phyloP scores from a whole-genome alignment of 2,329 filamentous ascomycete genomes.

The Penicillium frequentans region DNA sequence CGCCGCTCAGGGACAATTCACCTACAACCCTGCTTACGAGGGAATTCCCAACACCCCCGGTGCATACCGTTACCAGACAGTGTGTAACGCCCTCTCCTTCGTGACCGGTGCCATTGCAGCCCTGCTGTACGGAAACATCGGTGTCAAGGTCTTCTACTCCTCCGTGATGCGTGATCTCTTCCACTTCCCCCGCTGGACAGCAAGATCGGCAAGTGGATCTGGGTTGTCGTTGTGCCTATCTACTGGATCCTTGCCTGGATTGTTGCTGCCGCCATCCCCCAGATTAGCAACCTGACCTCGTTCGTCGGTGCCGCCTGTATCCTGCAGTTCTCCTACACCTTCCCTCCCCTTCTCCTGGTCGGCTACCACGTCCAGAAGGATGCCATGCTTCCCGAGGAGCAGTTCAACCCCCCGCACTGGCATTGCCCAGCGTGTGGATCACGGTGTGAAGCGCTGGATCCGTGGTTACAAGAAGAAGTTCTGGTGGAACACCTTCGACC shows the following conservation, averaged over 20 bases:
- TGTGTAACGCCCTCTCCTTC: conserved; percentile 16
- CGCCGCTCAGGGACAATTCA: conserved; percentile 50
- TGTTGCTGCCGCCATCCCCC: conserved; percentile 28
- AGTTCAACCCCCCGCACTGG: conserved; percentile 19
- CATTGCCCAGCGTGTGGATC: conserved; percentile 8
- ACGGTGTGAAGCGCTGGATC: conserved; percentile 12
- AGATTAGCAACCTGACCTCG: conserved; percentile 26
- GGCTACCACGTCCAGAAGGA: conserved; percentile 30
- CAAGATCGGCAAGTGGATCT: conserved; percentile 13
- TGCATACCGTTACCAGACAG: conserved; percentile 15
- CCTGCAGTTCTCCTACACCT: conserved; percentile 31
- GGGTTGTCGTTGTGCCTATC: conserved; percentile 17
- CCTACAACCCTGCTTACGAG: conserved; percentile 42
- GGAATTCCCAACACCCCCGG: conserved; percentile 9
- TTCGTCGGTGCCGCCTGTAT: conserved; percentile 31
- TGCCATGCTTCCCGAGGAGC: conserved; percentile 23
- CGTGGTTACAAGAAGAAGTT: conserved; percentile 16
- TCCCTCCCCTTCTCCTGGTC: conserved; percentile 30
- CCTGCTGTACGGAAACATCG: conserved; percentile 18
- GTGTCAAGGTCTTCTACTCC: conserved; percentile 18
- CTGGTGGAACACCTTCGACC: conserved; percentile 15
- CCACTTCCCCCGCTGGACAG: conserved; percentile 11
- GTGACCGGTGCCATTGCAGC: conserved; percentile 15
- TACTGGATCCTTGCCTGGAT: conserved; percentile 32
- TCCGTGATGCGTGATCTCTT: conserved; percentile 10